Evolutionary conservation across 208 protist species (phyloP).

Genomic region (Trypanosoma platydactyli): DNA sequence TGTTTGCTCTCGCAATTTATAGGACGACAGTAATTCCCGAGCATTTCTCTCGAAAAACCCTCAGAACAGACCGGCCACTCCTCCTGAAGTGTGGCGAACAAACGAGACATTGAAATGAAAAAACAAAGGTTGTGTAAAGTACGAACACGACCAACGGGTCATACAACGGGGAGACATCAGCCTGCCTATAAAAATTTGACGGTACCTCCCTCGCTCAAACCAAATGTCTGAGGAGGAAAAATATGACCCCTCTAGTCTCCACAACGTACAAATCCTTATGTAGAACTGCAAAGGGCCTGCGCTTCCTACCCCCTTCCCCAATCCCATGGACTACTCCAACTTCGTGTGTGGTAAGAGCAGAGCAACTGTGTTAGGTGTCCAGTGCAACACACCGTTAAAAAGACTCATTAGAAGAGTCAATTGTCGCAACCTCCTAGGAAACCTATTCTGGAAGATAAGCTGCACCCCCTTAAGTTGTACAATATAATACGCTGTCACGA

Average conservation of each 20-base stretch:
- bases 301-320: background rate
- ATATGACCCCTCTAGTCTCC: constrained; percentile 30
- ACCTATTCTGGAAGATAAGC: background rate
- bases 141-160: constrained; percentile 17
- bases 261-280: constrained; percentile 12
- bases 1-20: too few species aligned
- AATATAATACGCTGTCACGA: background rate
- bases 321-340: constrained; percentile 9
- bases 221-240: constrained; percentile 29
- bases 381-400: constrained; percentile 13
- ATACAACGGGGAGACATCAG: constrained; percentile 5
- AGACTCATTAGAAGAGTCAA: constrained; percentile 6
- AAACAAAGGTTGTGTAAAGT: constrained; percentile 27
- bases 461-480: background rate
- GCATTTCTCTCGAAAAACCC: too few species aligned
- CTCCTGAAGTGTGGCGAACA: constrained; percentile 19
- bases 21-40: too few species aligned
- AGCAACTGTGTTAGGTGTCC: constrained; percentile 5
- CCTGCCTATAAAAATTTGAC: constrained; percentile 13
- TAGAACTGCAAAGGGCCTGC: background rate
- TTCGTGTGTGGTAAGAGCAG: background rate
- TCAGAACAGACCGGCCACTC: constrained; percentile 21
- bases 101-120: constrained; percentile 22
- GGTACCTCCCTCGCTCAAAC: background rate
- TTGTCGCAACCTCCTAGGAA: background rate